A percentile compares a stretch with the other conserved stretches of the same genome.
Evolutionary conservation across 768 basidiomycete genomes (phyloP).

Genomic region (Agaricus bisporus): DNA sequence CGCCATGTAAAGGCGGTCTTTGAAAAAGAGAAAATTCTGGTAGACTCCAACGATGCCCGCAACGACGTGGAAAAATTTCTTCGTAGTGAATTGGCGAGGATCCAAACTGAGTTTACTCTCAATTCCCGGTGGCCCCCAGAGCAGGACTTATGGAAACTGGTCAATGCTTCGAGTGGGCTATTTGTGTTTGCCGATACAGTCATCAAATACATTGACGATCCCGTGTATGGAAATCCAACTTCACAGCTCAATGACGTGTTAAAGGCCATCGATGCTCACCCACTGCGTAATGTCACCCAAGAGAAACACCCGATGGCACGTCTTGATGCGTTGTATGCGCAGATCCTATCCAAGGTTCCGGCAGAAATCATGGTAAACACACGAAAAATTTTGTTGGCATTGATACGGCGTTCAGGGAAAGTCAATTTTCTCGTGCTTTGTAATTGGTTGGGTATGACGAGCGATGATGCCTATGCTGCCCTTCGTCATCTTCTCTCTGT

Average conservation of each 20-base stretch:
- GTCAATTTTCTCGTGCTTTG: neutral
- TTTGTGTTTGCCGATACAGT: neutral
- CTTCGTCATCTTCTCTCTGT: neutral
- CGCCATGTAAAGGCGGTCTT: neutral
- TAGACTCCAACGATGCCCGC: neutral
- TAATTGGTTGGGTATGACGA: neutral
- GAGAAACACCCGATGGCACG: slow-evolving; percentile 1
- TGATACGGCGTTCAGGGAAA: neutral
- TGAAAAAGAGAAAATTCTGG: neutral
- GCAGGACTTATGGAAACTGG: neutral
- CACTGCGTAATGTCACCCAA: neutral
- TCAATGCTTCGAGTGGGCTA: neutral
- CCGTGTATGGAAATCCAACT: neutral
- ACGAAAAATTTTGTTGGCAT: neutral
- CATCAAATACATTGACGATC: neutral
- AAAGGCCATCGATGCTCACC: neutral
- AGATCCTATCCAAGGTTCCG: neutral
- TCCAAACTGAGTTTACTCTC: neutral
- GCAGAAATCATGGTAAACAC: neutral
- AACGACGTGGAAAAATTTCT: neutral
- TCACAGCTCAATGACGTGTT: neutral
- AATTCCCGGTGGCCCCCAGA: neutral
- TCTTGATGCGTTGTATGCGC: slow-evolving; percentile 7
- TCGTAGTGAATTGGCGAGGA: neutral
- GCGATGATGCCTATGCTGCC: neutral